Base-by-base conservation (phyloP, 306 rosid genomes). In the Canavalia ensiformis region DNA sequence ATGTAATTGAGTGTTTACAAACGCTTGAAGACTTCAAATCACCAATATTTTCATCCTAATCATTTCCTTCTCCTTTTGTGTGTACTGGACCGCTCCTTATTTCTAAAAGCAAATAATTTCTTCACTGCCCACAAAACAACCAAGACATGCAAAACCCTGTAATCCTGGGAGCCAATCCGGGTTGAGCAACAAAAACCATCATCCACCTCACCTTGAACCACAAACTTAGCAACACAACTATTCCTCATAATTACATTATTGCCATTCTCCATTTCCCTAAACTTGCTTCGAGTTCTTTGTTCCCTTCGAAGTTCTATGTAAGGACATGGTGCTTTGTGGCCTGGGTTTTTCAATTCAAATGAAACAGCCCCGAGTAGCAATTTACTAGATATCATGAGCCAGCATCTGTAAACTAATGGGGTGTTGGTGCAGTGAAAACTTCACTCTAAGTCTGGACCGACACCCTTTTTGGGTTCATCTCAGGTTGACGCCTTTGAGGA, bases 141-240 rank as follows among this genome's bases (percentile, higher is more conserved):
- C 70, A 90, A 74, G 75, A 83, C 89, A 81, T 79, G 86, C 59
- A 95, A 81, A 86, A 86, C 72, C 83, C 73, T 0, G 90, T 81
- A 34, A 89, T 34, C 88, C 83, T 89, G 0, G 88, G 82, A n/a
- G 87, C 41, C 67, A 89, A 51, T 42, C 89, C 44, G 0, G 94
- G 92, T 58, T 82, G 87, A 78, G 55, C 62, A 18, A 77, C 68
- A 66, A 93, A 87, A 80, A 82, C 90, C 87, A 73, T 89, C 76
- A 60, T 84, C 86, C 83, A 76, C 86, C 81, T 79, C 82, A 74
- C 90, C 93, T 84, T 89, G 84, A 79, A 89, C 85, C 68, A 90
- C 86, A 83, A 95, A 91, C 84, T 88, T 93, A 31, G 93, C 91
- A 13, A 93, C 91, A 10, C 97, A 89, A 87, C 97, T 89, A 86